A percentile compares a stretch with the other conserved stretches of the same genome.
Conservation (phyloP, 495 filamentous ascomycete species). For the Penicillium longicatenatum region DNA sequence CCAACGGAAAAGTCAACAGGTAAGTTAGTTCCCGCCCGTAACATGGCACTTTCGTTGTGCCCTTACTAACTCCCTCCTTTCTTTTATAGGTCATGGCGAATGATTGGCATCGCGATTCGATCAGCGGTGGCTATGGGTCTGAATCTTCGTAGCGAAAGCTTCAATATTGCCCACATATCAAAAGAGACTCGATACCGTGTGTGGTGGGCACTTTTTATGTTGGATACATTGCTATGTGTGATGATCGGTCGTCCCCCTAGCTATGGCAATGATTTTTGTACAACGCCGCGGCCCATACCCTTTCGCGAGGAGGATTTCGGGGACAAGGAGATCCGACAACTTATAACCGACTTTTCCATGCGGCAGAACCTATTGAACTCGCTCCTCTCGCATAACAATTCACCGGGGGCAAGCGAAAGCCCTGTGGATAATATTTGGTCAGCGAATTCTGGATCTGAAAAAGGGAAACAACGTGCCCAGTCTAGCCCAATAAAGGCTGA, state of each 20-base stretch:
- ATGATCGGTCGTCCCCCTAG: constrained; percentile 63
- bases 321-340: constrained; percentile 27
- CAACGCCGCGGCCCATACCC: constrained; percentile 54
- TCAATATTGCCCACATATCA: constrained; percentile 45
- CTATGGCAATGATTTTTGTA: constrained; percentile 54
- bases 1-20: constrained; percentile 62
- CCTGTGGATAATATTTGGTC: neutral
- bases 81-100: constrained; percentile 54
- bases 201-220: constrained; percentile 57
- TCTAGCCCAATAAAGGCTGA: neutral
- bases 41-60: neutral
- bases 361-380: constrained; percentile 27
- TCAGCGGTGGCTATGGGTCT: constrained; percentile 61
- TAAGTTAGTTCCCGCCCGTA: constrained; percentile 23
- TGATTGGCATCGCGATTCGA: constrained; percentile 60
- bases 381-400: constrained; percentile 15
- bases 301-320: constrained; percentile 53
- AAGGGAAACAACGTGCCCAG: constrained; percentile 9
- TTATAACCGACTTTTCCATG: constrained; percentile 31
- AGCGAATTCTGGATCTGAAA: neutral
- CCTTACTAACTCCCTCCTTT: neutral
- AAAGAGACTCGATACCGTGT: constrained; percentile 46
- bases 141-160: constrained; percentile 60
- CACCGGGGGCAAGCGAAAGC: constrained; percentile 5
- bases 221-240: constrained; percentile 58